Conservation (phyloP, 208 protist genomes). For the Balamuthia mandrillaris region DNA sequence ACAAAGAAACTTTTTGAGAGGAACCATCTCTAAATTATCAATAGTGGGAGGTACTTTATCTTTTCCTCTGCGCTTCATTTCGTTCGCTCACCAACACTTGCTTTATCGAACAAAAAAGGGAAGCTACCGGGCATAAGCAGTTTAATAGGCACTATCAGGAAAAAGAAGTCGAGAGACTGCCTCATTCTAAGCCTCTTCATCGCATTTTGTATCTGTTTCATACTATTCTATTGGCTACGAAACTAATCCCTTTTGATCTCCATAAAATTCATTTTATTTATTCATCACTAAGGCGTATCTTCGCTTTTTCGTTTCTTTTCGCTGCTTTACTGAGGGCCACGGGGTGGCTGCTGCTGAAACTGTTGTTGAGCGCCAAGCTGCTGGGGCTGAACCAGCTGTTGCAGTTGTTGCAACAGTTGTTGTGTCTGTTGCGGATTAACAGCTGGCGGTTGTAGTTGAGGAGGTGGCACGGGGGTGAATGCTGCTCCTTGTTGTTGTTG, state of each 20-base stretch:
- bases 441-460: neutral
- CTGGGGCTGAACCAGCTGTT: conserved; percentile 30
- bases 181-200: conserved; percentile 13
- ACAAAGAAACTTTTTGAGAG: neutral
- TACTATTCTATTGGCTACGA: conserved; percentile 27
- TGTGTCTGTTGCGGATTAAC: neutral
- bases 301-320: too few relatives aligned
- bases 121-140: neutral
- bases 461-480: neutral
- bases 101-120: neutral
- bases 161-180: conserved; percentile 29
- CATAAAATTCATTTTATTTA: too few relatives aligned
- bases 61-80: neutral
- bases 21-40: neutral
- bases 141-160: conserved; percentile 12
- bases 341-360: too few relatives aligned
- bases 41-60: neutral
- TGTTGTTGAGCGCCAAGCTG: neutral
- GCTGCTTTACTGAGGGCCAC: too few relatives aligned
- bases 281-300: too few relatives aligned
- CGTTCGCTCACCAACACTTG: neutral
- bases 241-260: neutral
- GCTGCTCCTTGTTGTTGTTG: neutral
- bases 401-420: neutral
- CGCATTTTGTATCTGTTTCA: conserved; percentile 23